Evolutionary conservation across 805 yeast species (phyloP).

Genomic region (Monosporozyma unispora): DNA sequence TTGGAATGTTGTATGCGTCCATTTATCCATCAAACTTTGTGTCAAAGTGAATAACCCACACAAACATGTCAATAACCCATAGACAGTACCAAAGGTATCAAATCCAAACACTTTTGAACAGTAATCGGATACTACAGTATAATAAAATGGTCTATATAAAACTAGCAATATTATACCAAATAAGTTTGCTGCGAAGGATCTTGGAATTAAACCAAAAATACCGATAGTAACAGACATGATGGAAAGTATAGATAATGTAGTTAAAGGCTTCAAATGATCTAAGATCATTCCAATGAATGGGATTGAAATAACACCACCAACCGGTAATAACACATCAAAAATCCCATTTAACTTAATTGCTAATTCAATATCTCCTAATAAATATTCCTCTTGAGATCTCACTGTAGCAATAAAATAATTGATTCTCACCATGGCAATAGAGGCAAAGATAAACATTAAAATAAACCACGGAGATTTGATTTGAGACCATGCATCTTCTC

Average conservation of each 20-base stretch:
- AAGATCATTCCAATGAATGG: constrained; percentile 78
- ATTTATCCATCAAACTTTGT: constrained; percentile 59
- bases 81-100: constrained; percentile 83
- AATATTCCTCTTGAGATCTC: constrained; percentile 68
- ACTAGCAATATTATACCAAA: constrained; percentile 66
- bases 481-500: constrained; percentile 41
- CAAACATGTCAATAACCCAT: constrained; percentile 75
- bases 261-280: constrained; percentile 61
- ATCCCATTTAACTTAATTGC: constrained; percentile 59
- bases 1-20: constrained; percentile 58
- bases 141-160: constrained; percentile 81
- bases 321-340: constrained; percentile 78
- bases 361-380: constrained; percentile 41
- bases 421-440: constrained; percentile 83
- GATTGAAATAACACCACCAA: constrained; percentile 80
- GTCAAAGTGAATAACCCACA: constrained; percentile 73
- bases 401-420: constrained; percentile 90
- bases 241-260: constrained; percentile 45
- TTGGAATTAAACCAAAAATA: constrained; percentile 53
- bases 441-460: constrained; percentile 68
- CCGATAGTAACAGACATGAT: constrained; percentile 57
- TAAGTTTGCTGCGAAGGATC: constrained; percentile 40
- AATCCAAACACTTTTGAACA: constrained; percentile 91
- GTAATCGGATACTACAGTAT: constrained; percentile 86
- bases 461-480: constrained; percentile 59